Evolutionary conservation across 2,329 filamentous ascomycete genomes (phyloP).

Genomic region (Phyllosticta citrichinensis): DNA sequence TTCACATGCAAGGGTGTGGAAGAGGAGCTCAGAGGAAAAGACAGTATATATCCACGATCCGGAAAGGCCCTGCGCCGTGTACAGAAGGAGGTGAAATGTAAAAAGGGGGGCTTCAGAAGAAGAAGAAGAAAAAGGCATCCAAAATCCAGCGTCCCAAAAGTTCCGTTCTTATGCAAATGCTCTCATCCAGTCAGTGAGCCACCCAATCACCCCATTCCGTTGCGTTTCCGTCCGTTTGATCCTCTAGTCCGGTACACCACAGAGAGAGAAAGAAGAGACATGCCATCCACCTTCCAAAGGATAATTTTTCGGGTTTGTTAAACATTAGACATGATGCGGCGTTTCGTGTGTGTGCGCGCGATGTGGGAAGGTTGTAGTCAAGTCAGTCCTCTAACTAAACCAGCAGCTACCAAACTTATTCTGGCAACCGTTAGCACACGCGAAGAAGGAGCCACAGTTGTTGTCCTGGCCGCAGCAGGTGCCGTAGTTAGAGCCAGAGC

Average conservation of each 20-base stretch:
- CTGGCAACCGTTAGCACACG: constrained; percentile 27
- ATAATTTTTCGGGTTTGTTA: not conserved
- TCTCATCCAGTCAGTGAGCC: too few relatives aligned
- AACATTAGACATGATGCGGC: not conserved
- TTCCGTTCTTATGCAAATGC: not conserved
- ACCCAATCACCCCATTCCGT: not conserved
- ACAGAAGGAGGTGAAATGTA: not conserved
- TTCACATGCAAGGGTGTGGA: too few relatives aligned
- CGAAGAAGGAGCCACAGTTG: constrained; percentile 17
- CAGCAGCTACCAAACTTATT: constrained; percentile 17
- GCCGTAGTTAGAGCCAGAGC: constrained; percentile 10
- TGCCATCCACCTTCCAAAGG: not conserved
- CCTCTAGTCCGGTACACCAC: too few relatives aligned
- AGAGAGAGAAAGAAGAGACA: not conserved
- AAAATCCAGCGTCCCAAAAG: not conserved
- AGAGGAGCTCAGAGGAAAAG: not conserved
- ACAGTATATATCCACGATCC: not conserved
- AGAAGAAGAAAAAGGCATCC: not conserved
- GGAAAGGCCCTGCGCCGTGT: not conserved
- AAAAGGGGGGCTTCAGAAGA: not conserved
- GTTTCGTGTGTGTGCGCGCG: too few relatives aligned
- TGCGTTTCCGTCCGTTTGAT: not conserved
- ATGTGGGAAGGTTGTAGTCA: not conserved
- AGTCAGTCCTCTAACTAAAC: not conserved
- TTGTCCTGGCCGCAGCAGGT: constrained; percentile 21